Evolutionary conservation across 495 filamentous ascomycete genomes (phyloP).

Genomic region (Penicillium canariense): DNA sequence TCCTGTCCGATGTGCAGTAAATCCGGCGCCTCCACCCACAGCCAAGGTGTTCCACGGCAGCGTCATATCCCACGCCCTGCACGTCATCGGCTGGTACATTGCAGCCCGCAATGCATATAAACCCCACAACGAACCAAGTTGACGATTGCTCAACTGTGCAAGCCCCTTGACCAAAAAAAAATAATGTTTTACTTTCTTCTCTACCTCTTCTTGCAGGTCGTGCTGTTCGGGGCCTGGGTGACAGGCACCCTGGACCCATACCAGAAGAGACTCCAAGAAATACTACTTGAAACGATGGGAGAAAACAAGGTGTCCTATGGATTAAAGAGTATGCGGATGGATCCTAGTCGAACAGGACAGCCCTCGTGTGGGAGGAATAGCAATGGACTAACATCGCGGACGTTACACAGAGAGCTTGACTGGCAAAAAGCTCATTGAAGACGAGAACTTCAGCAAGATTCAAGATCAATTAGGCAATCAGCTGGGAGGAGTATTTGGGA

Average conservation of each 20-base stretch:
- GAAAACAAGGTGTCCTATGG: conserved; percentile 49
- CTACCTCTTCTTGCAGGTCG: conserved; percentile 20
- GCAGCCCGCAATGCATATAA: neutral
- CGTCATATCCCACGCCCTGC: conserved; percentile 19
- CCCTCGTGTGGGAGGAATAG: no score
- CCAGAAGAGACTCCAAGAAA: conserved; percentile 43
- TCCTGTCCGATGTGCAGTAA: conserved; percentile 2
- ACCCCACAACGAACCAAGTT: neutral
- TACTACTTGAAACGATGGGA: conserved; percentile 50
- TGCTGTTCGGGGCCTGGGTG: conserved; percentile 34
- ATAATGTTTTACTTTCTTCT: conserved; percentile 31
- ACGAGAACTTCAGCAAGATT: conserved; percentile 35
- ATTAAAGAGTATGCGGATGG: conserved; percentile 30
- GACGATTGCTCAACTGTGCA: no score
- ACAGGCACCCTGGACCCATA: conserved; percentile 33
- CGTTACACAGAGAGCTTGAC: conserved; percentile 23
- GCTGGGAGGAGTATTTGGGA: conserved; percentile 25
- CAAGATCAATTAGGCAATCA: conserved; percentile 34
- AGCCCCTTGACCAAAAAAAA: no score
- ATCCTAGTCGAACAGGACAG: neutral
- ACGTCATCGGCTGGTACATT: conserved; percentile 20
- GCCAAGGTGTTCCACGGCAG: neutral
- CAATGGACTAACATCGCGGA: neutral
- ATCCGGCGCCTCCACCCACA: neutral
- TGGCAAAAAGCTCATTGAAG: conserved; percentile 33